Base-by-base conservation (phyloP, 2,329 filamentous ascomycete genomes). In the Fusarium napiforme region DNA sequence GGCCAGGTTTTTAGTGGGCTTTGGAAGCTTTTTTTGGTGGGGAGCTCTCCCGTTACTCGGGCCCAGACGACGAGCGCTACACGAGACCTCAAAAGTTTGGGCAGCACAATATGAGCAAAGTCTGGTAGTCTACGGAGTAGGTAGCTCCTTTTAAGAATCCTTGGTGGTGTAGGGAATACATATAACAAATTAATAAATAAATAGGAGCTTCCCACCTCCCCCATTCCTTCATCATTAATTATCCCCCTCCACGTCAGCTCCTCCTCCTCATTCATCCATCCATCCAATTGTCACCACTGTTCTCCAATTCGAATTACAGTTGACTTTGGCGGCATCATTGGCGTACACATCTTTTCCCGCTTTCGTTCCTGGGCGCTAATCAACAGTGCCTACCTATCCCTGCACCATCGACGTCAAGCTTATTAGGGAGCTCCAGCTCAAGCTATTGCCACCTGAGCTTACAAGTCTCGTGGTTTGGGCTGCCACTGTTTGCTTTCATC, bases 381-480 rank as follows among this genome's bases (percentile, higher is more conserved):
- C 64, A 62, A 57, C 39, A 57, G 59, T 67, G 63, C 58, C 57
- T 23, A 69, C 58, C 57, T 23, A 69, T 61, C 72, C 68, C 68
- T 75, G 64, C 45, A 72, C 30, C 28, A 40, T 63, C 72, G 56
- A 75, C 72, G 60, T 75, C 72, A 73, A 75, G 66, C 69, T 69
- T 34, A 32, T 69, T 34, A 32, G 39, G 43, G 40, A 66, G 58
- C 71, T 71, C 43, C 64, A 74, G 64, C 64, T 64, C 70, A 56
- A 64, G 56, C 73, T 61, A 23, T 71, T 37, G 61, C 69, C 76
- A 53, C 73, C 52, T 63, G 61, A 75, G 64, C 64, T 69, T 50
- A 67, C 49, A 61, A 21, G 30, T 32, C 45, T 56, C 19, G 46
- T 46, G 36, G 19, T n/a, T 47, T 53, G 60, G 57, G 57, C 67